Base-by-base conservation (phyloP, 2,329 filamentous ascomycete genomes). In the Thielaviopsis musarum region DNA sequence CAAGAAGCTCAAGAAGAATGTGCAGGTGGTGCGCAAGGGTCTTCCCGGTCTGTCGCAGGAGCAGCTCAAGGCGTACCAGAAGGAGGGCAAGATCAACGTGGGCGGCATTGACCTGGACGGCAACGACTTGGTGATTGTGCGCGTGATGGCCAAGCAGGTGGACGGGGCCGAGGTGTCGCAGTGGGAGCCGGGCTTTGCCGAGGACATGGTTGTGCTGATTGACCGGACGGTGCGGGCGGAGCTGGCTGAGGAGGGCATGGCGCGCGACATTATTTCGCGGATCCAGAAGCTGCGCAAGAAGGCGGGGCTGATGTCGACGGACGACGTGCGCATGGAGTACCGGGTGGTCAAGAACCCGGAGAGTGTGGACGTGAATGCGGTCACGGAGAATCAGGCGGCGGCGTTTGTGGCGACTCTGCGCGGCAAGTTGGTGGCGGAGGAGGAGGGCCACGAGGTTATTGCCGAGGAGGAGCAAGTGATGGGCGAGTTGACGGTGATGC, bases 311-410 rank as follows among this genome's bases (percentile, higher is more conserved):
- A 82, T 91, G 64, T 83, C 90, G 1, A 97, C 91, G 0, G 93
- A 98, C 68, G 93, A 97, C 68, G 84, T 98, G 63, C 88, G 86
- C 73, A 95, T 98, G 87, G 87, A 94, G 70, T 97, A 95, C 73
- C 78, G 78, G 61, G 82, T 97, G 5, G 73, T 94, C 55, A 78
- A 81, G 7, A 90, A 95, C 67, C 87, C 88, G 0, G 87, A 93
- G 1, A 78, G 81, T 52, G 78, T 91, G 61, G 88, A 88, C 5
- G 71, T 95, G 24, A 81, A 78, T 60, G 76, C 78, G 59, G 83
- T 84, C 2, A 89, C 94, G 67, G 75, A 80, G 64, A 79, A 79
- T 45, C 87, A 94, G 67, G 72, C 79, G 22, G 70, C 75, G 52
- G 74, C 79, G 38, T 88, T 95, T 67, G 84, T 87, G 70, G 93